Evolutionary conservation across 2,329 filamentous ascomycete species (phyloP).

Genomic region (Penicillium oxalicum): DNA sequence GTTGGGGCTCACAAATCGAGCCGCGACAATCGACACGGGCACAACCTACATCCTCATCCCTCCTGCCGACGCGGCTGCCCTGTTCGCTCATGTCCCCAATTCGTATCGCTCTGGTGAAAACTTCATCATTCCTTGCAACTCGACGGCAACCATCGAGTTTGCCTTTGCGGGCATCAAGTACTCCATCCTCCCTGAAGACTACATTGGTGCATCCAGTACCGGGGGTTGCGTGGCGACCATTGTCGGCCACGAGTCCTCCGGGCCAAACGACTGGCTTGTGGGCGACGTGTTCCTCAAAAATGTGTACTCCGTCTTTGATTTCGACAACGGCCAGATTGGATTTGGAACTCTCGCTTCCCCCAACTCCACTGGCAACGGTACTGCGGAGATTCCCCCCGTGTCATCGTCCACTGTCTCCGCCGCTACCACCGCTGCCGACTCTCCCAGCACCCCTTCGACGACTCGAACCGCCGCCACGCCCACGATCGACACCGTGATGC

Average conservation of each 20-base stretch:
- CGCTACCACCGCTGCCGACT: slow-evolving; percentile 5
- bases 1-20: slow-evolving; percentile 48
- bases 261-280: slow-evolving; percentile 63
- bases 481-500: slow-evolving; percentile 2
- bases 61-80: slow-evolving; percentile 54
- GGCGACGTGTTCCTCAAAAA: slow-evolving; percentile 86
- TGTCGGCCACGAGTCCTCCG: slow-evolving; percentile 63
- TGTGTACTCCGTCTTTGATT: slow-evolving; percentile 80
- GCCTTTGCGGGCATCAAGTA: slow-evolving; percentile 64
- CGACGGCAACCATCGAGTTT: slow-evolving; percentile 55
- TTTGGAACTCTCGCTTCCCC: slow-evolving; percentile 23
- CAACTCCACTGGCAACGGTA: slow-evolving; percentile 14
- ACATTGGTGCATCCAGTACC: slow-evolving; percentile 46
- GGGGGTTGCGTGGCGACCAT: slow-evolving; percentile 61
- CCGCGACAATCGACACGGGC: slow-evolving; percentile 75
- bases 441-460: slow-evolving; percentile 1
- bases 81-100: slow-evolving; percentile 64
- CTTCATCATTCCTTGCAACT: slow-evolving; percentile 69
- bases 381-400: slow-evolving; percentile 8
- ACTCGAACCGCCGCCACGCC: background rate
- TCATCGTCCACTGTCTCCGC: slow-evolving; percentile 11
- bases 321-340: slow-evolving; percentile 48
- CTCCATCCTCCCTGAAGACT: slow-evolving; percentile 64
- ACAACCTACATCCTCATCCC: slow-evolving; percentile 75
- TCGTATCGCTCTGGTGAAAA: slow-evolving; percentile 53